These are phyloP conservation scores for Pontederia paniculata DNA, from an alignment of 176 grass and related monocot genomes.

Conservation along the genomic window DNA sequence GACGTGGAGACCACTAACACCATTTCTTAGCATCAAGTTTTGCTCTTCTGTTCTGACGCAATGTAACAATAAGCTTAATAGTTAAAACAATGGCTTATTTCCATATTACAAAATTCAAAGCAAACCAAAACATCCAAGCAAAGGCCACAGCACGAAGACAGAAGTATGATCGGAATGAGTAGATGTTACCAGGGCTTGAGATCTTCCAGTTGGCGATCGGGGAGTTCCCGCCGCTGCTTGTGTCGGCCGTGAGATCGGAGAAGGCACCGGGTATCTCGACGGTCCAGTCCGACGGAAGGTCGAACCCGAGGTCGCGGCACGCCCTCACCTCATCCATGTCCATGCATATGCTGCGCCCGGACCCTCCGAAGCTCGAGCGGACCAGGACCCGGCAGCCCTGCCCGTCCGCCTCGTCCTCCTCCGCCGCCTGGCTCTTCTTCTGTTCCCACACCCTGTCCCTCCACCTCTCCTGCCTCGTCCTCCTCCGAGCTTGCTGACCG, in stretches of 20 bases:
- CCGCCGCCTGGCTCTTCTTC: constrained; percentile 34
- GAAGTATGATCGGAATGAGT: too few relatives aligned
- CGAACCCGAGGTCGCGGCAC: constrained; percentile 57
- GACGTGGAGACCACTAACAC: not conserved
- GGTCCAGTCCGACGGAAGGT: constrained; percentile 42
- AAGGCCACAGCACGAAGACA: not conserved
- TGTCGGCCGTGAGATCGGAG: constrained; percentile 2
- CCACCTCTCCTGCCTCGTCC: constrained; percentile 42
- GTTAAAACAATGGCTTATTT: not conserved
- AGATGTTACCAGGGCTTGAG: constrained; percentile 6
- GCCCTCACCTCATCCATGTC: constrained; percentile 68
- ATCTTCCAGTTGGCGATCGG: constrained; percentile 10
- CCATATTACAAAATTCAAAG: too few relatives aligned
- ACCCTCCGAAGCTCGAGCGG: constrained; percentile 9
- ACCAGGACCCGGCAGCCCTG: constrained; percentile 12
- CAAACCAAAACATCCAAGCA: not conserved
- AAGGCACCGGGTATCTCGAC: constrained; percentile 6
- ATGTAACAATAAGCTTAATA: not conserved
- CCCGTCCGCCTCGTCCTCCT: constrained; percentile 20
- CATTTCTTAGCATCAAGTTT: not conserved
- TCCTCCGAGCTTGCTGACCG: not conserved
- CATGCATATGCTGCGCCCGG: constrained; percentile 30
- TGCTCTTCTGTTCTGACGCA: not conserved
- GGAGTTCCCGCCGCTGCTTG: constrained; percentile 19
- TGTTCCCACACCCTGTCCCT: constrained; percentile 52